Evolutionary conservation across 1,284 basidiomycete genomes (phyloP), one percentile per base, ranked within the genome.

Genomic region (Boletellus sp.): DNA sequence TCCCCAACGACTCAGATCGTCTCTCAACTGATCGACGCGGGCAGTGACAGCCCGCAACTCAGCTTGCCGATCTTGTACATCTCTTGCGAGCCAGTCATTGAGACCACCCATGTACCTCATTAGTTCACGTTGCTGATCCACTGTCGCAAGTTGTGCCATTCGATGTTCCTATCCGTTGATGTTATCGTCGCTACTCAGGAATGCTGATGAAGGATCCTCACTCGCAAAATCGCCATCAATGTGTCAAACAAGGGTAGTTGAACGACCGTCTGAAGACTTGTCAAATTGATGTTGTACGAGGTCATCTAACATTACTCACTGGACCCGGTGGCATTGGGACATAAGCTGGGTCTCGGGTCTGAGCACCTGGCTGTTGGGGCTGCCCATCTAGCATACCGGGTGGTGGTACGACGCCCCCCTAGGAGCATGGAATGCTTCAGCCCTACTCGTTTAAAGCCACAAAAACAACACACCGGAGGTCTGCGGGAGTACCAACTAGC

Each of bases 101-200:
- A 91, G 71, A 4, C 74, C 76, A 45, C 77, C 61, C 79, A 91
- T 82, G 60, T 91, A 90, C 39, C 83, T 72, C 79, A 89, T 86
- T 40, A 91, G 72, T 61, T 89, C 86, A 22, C 83, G 77, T 57
- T 89, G 86, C 58, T 91, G 88, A 45, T 87, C 83, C 10, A 87
- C 78, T 18, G 86, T 85, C 0, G 86, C 86, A 16, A 80, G 70
- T 63, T 87, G 85, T 2, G 85, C 85, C 4, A 80, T 69, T 3
- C 83, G 83, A 62, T 86, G 87, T 73, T 89, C 85, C 88, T 90
- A 57, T n/a, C 2, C 38, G 24, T 42, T 44, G 39, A 37, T 58
- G 33, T 47, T 53, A 45, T 47, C 48, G 48, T 42, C 35, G 33
- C 37, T 33, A 13, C 28, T 22, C 21, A 4, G 43, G 38, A n/a